A percentile compares a stretch with the other conserved stretches of the same genome.
phyloP scores from a whole-genome alignment of 352 stramenopile genomes.

The Pythium myriotylum region DNA sequence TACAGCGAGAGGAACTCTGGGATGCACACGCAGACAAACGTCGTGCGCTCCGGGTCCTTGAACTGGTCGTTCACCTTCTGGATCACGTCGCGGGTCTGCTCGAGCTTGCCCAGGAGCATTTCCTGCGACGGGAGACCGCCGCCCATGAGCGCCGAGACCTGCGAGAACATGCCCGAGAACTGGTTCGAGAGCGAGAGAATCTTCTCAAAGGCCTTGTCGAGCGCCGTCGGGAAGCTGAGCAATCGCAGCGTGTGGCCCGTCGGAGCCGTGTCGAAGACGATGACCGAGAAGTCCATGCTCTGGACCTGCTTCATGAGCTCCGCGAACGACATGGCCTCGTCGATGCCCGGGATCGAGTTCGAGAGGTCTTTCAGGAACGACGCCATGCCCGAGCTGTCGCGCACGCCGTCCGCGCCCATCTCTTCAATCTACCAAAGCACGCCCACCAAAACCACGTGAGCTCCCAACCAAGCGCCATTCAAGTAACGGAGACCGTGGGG shows the following conservation, averaged over 20 bases:
- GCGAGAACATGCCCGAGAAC: conserved; percentile 88
- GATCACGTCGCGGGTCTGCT: conserved; percentile 96
- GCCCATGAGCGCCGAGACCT: conserved; percentile 78
- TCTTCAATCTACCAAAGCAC: conserved; percentile 63
- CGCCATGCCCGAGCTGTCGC: conserved; percentile 88
- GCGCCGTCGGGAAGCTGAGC: conserved; percentile 96
- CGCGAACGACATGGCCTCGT: conserved; percentile 99
- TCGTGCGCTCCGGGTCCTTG: conserved; percentile 98
- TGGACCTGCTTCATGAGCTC: conserved; percentile 99
- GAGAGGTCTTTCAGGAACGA: conserved; percentile 97
- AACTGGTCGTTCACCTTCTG: conserved; percentile 99
- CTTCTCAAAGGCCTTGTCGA: conserved; percentile 99
- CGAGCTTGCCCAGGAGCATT: conserved; percentile 95
- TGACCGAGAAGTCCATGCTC: conserved; percentile 97
- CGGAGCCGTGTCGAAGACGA: conserved; percentile 98
- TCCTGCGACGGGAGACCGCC: conserved; percentile 87
- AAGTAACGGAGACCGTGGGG: too few species aligned
- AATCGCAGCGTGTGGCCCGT: conserved; percentile 97
- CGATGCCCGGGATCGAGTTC: conserved; percentile 98
- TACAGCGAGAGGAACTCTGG: conserved; percentile 99
- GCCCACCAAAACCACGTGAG: conserved; percentile 15
- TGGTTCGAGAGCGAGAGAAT: conserved; percentile 96
- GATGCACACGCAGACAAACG: conserved; percentile 99
- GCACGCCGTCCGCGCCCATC: conserved; percentile 78
- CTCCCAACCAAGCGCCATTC: too few species aligned